These are phyloP conservation scores for Salix brachista DNA, from an alignment of 345 rosid genomes.

Conservation along the genomic window DNA sequence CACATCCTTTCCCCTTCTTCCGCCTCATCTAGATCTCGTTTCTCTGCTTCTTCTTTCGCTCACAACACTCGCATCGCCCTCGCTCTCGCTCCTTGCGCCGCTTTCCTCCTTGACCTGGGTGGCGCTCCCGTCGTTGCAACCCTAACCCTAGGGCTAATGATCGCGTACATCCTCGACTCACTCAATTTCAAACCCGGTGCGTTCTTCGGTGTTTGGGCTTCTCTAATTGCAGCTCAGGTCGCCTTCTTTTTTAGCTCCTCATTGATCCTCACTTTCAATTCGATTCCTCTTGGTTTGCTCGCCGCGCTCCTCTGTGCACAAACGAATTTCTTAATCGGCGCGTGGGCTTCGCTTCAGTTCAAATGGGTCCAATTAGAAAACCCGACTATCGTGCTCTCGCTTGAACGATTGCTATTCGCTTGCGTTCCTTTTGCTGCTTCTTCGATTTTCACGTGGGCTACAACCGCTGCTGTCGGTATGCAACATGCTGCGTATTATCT, in stretches of 20 bases:
- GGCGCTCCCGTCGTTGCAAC: slow-evolving; percentile 75
- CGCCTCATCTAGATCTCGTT: slow-evolving; percentile 43
- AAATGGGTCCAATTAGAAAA: slow-evolving; percentile 93
- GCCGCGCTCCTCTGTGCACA: slow-evolving; percentile 73
- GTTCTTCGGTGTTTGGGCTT: slow-evolving; percentile 84
- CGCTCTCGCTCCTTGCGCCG: slow-evolving; percentile 78
- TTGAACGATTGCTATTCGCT: slow-evolving; percentile 86
- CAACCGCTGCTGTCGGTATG: slow-evolving; percentile 90
- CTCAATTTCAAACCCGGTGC: slow-evolving; percentile 73
- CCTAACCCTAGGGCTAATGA: slow-evolving; percentile 77
- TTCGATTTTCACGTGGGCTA: slow-evolving; percentile 88
- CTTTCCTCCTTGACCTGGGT: slow-evolving; percentile 94
- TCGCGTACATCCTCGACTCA: slow-evolving; percentile 90
- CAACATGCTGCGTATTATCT: slow-evolving; percentile 74
- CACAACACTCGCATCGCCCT: slow-evolving; percentile 74
- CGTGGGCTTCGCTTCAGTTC: slow-evolving; percentile 95
- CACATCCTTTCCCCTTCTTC: slow-evolving; percentile 30
- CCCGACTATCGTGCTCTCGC: slow-evolving; percentile 78
- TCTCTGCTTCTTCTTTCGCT: slow-evolving; percentile 73
- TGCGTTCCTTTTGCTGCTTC: slow-evolving; percentile 79
- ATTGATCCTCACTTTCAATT: slow-evolving; percentile 52
- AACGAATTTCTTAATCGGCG: slow-evolving; percentile 76
- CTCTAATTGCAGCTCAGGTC: slow-evolving; percentile 82
- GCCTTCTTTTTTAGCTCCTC: slow-evolving; percentile 87
- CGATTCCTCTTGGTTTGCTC: slow-evolving; percentile 55